phyloP scores from a whole-genome alignment of 2,329 filamentous ascomycete species.

The Trematosphaeria pertusa region DNA sequence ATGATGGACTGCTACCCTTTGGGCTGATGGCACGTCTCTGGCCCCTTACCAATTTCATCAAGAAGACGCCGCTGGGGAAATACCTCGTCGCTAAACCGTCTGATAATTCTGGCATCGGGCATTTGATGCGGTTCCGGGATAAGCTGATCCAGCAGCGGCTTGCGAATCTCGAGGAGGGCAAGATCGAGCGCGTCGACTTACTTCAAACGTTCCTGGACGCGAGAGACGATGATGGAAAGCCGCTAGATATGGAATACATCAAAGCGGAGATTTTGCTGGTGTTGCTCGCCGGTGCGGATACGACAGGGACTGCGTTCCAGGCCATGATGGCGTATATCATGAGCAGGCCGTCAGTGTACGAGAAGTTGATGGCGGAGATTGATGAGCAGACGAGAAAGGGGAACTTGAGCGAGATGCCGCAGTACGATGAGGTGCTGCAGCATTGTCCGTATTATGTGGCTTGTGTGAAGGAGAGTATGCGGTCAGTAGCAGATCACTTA shows the following conservation, averaged over 20 bases:
- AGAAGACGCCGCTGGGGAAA: slow-evolving; percentile 59
- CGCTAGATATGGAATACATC: slow-evolving; percentile 59
- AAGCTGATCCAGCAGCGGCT: slow-evolving; percentile 58
- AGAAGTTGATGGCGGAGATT: slow-evolving; percentile 57
- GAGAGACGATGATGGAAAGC: slow-evolving; percentile 48
- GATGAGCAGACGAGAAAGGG: slow-evolving; percentile 46
- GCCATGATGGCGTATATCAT: slow-evolving; percentile 56
- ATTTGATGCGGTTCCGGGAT: slow-evolving; percentile 65
- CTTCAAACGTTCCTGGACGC: slow-evolving; percentile 59
- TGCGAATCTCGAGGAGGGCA: slow-evolving; percentile 56
- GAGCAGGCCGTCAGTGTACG: too few relatives aligned
- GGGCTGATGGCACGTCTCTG: slow-evolving; percentile 61
- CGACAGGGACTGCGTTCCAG: slow-evolving; percentile 60
- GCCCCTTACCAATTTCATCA: slow-evolving; percentile 63
- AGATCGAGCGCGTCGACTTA: slow-evolving; percentile 58
- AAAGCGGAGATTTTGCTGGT: slow-evolving; percentile 62
- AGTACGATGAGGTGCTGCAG: slow-evolving; percentile 34
- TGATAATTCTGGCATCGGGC: slow-evolving; percentile 62
- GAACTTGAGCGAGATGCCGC: slow-evolving; percentile 28
- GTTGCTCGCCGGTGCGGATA: slow-evolving; percentile 60
- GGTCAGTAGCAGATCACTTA: slow-evolving; percentile 9
- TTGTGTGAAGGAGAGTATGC: slow-evolving; percentile 60
- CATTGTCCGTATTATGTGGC: slow-evolving; percentile 57
- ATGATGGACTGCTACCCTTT: slow-evolving; percentile 60
- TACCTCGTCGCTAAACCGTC: slow-evolving; percentile 62